Evolutionary conservation across 345 rosid genomes (phyloP).

Genomic region (Eucalyptus pauciflora): DNA sequence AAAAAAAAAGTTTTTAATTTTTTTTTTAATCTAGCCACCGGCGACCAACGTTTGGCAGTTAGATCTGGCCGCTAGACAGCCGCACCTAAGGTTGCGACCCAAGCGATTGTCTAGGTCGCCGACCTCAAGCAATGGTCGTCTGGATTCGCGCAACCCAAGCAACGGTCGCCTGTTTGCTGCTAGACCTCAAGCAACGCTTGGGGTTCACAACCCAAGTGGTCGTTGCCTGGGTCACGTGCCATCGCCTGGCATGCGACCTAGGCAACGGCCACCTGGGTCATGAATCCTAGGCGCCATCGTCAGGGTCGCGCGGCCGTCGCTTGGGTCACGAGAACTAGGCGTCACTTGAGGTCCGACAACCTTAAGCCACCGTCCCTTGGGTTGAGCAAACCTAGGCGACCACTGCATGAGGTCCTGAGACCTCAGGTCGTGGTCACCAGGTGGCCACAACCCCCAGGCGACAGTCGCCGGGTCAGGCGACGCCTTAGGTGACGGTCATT

Average conservation of each 20-base stretch:
- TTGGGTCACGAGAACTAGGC: background rate
- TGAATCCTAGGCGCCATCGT: fast-evolving
- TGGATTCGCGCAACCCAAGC: fast-evolving
- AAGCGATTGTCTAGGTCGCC: fast-evolving
- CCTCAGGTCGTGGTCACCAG: fast-evolving
- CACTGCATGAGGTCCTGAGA: fast-evolving
- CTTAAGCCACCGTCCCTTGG: background rate
- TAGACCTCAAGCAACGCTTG: fast-evolving
- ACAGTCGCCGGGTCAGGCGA: fast-evolving
- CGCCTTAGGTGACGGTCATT: fast-evolving
- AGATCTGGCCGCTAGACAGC: too few species aligned
- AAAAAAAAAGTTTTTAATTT: too few species aligned
- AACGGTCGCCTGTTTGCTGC: fast-evolving
- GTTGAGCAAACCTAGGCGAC: fast-evolving
- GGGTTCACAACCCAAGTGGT: fast-evolving
- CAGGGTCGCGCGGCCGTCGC: fast-evolving
- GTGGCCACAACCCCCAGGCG: too few species aligned
- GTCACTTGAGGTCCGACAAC: fast-evolving
- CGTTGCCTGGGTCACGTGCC: too few species aligned
- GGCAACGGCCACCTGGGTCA: fast-evolving
- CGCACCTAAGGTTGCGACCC: fast-evolving
- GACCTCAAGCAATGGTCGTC: too few species aligned
- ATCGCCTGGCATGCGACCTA: fast-evolving
- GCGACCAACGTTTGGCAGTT: fast-evolving
- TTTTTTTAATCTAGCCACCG: too few species aligned